Evolutionary conservation across 345 rosid genomes (phyloP).

Genomic region (Anacardium occidentale): DNA sequence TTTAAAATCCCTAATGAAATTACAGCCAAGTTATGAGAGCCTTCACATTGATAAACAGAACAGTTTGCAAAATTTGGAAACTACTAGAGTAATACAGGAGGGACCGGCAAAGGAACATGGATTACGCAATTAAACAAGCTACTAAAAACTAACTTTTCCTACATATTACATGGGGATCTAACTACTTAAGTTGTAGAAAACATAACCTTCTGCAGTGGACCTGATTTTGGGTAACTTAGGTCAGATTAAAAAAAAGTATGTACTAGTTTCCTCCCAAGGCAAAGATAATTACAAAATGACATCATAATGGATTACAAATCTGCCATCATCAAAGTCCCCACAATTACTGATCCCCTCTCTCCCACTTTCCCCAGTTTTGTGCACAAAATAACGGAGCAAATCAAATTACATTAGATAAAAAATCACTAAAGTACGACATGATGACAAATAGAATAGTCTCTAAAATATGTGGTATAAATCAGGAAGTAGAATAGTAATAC

Average conservation of each 20-base stretch:
- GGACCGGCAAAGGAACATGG: neutral
- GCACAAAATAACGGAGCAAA: slow-evolving; percentile 31
- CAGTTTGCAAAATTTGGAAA: no score
- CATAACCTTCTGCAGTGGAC: neutral
- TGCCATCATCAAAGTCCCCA: no score
- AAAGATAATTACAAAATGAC: slow-evolving; percentile 26
- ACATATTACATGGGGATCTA: neutral
- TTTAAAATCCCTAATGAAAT: no score
- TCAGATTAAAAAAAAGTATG: no score
- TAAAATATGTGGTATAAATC: slow-evolving; percentile 21
- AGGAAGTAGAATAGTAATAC: slow-evolving; percentile 47
- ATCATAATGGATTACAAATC: slow-evolving; percentile 24
- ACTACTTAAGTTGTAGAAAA: neutral
- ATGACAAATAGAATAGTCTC: slow-evolving; percentile 30
- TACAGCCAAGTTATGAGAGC: no score
- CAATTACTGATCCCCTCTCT: slow-evolving; percentile 1
- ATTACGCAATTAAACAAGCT: neutral
- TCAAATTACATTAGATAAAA: slow-evolving; percentile 25
- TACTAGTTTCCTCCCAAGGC: neutral
- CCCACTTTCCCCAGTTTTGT: slow-evolving; percentile 19
- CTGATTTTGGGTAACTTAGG: neutral
- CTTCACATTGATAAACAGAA: no score
- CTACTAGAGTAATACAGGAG: neutral
- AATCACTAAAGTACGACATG: slow-evolving; percentile 17
- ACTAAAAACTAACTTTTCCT: neutral